Evolutionary conservation across 352 stramenopile genomes (phyloP), one percentile per base, ranked within the genome.

Genomic region (Phytophthora nicotianae): DNA sequence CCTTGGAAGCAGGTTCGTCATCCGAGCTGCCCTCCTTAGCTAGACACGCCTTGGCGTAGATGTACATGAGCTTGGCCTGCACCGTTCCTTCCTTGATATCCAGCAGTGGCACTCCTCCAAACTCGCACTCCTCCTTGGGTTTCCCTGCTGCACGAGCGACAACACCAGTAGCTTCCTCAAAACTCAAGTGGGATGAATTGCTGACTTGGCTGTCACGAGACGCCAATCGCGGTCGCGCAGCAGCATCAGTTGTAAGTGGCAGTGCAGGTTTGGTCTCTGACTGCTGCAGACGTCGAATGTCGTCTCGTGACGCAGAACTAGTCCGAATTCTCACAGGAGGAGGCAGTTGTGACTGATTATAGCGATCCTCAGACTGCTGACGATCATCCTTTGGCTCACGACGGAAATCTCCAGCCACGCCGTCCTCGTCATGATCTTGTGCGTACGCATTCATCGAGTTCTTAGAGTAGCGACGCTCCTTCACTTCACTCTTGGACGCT

Each of bases 21-120:
- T 61, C 64, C 4, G 52, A 57, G n/a, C 33, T 65, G 10, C 62
- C 67, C 19, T 90, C 74, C 60, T 84, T 89, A 17, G 82, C 84
- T 20, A 93, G 53, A 57, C 84, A 93, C 10, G 84, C 80, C 58
- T 89, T 89, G 1, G 84, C 84, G 56, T 90, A 93, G 43, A 87
- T 87, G 35, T 76, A 64, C 62, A 93, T 68, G 4, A 93, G 58
- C 42, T 84, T 82, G 10, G 82, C 79, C 52, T 93, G 82, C 5
- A 89, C 70, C 2, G 80, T 81, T 41, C 81, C 84, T 62, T 90
- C 79, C 21, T 76, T 72, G 45, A 93, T 93, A 27, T 79, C 45
- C 5, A 79, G 57, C 10, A 93, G 57, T 2, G 75, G 77, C 7
- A 79, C 57, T 6, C 84, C 84, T 26, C 72, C 84, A 64, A 93